These are phyloP conservation scores for Globisporangium heterothallicum DNA, from an alignment of 352 stramenopile genomes.

Conservation along the genomic window DNA sequence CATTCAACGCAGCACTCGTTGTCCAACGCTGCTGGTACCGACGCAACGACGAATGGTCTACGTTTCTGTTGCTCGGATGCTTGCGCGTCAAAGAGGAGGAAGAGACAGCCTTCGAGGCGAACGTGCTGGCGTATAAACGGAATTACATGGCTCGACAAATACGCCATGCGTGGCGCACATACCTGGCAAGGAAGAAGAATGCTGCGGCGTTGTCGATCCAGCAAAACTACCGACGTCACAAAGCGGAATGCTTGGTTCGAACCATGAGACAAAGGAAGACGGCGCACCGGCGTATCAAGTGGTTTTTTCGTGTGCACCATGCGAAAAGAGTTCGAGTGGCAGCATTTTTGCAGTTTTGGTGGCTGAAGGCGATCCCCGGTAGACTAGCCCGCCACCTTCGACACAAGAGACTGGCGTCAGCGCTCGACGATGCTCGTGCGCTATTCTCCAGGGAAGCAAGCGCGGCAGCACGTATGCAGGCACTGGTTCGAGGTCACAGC, in stretches of 20 bases:
- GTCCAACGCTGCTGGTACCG: slow-evolving; percentile 79
- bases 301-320: slow-evolving; percentile 63
- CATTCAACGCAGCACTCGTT: slow-evolving; percentile 57
- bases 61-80: slow-evolving; percentile 75
- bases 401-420: slow-evolving; percentile 11
- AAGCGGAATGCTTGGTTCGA: slow-evolving; percentile 21
- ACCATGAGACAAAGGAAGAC: slow-evolving; percentile 30
- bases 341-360: slow-evolving; percentile 63
- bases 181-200: slow-evolving; percentile 20
- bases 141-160: slow-evolving; percentile 42
- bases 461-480: slow-evolving; percentile 45
- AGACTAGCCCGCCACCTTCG: slow-evolving; percentile 44
- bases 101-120: slow-evolving; percentile 40
- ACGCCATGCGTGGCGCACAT: slow-evolving; percentile 28
- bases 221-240: slow-evolving; percentile 31
- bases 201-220: slow-evolving; percentile 41
- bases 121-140: slow-evolving; percentile 38
- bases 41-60: slow-evolving; percentile 80
- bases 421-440: slow-evolving; percentile 9
- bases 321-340: slow-evolving; percentile 30
- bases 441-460: slow-evolving; percentile 22
- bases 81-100: slow-evolving; percentile 62
- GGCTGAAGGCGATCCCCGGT: slow-evolving; percentile 44
- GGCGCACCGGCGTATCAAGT: slow-evolving; percentile 73
- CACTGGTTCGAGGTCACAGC: slow-evolving; percentile 40